phyloP scores from a whole-genome alignment of 768 basidiomycete genomes.

The Collybiopsis confluens region DNA sequence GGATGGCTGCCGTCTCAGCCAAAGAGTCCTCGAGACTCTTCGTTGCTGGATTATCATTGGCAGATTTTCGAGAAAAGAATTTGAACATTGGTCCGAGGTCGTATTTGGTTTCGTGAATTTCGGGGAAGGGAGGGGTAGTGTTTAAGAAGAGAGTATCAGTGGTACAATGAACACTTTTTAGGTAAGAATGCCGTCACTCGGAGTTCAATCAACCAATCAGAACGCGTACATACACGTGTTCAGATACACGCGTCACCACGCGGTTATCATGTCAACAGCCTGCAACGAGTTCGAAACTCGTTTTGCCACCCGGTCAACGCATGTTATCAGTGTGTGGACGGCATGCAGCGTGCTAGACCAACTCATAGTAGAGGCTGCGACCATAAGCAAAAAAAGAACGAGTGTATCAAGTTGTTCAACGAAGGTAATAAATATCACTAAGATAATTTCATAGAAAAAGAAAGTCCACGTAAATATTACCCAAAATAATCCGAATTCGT shows the following conservation, averaged over 20 bases:
- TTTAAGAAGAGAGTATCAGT: neutral
- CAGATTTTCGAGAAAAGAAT: slow-evolving; percentile 8
- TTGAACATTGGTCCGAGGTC: slow-evolving; percentile 4
- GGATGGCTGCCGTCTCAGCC: neutral
- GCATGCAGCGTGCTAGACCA: no score
- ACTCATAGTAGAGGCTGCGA: no score
- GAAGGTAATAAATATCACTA: no score
- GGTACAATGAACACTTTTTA: neutral
- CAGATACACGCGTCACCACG: neutral
- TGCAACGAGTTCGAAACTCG: no score
- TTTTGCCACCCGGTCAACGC: no score
- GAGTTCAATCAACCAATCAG: neutral
- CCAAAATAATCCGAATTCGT: neutral
- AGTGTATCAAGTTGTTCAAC: no score
- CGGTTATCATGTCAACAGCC: neutral
- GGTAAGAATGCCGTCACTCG: neutral
- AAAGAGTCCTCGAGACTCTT: neutral
- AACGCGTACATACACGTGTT: slow-evolving; percentile 2
- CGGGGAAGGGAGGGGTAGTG: neutral
- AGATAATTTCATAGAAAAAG: no score
- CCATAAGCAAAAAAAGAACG: no score
- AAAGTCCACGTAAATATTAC: no score
- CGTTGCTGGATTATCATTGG: neutral
- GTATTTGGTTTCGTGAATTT: neutral
- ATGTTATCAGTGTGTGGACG: no score